Evolutionary conservation across 2,329 filamentous ascomycete species (phyloP).

Genomic region (Geoglossum cookeanum): DNA sequence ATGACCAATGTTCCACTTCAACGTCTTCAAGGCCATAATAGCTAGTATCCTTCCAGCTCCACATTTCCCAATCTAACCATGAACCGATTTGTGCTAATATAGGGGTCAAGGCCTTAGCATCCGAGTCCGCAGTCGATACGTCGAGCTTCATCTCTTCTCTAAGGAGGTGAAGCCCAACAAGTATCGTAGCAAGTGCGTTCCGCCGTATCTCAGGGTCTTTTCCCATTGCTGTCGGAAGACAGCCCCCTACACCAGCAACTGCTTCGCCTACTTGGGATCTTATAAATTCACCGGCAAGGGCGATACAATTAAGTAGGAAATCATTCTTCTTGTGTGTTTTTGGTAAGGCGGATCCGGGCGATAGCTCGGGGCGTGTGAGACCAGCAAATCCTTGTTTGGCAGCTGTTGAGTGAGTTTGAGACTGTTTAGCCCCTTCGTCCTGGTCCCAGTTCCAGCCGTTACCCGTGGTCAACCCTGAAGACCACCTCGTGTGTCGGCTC

Average conservation of each 20-base stretch:
- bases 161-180: conserved; percentile 65
- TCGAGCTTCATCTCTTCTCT: conserved; percentile 78
- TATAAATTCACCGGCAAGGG: conserved; percentile 46
- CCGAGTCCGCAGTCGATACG: conserved; percentile 32
- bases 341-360: not conserved
- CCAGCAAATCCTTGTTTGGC: not conserved
- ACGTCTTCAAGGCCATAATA: conserved; percentile 44
- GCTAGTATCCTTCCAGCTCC: conserved; percentile 31
- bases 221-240: conserved; percentile 41
- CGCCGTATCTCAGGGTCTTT: conserved; percentile 36
- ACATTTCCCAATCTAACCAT: conserved; percentile 60
- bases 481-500: not conserved
- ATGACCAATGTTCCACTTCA: conserved; percentile 32
- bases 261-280: conserved; percentile 36
- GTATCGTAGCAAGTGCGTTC: conserved; percentile 46
- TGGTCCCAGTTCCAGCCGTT: not conserved
- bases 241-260: conserved; percentile 36
- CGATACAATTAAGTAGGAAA: conserved; percentile 29
- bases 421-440: not conserved
- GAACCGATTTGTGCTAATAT: conserved; percentile 60
- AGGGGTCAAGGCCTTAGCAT: conserved; percentile 38
- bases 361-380: not conserved
- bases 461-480: not conserved
- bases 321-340: conserved; percentile 15
- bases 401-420: not conserved